Conservation (phyloP, 805 yeast species). For the Schwanniomyces yamadae region DNA sequence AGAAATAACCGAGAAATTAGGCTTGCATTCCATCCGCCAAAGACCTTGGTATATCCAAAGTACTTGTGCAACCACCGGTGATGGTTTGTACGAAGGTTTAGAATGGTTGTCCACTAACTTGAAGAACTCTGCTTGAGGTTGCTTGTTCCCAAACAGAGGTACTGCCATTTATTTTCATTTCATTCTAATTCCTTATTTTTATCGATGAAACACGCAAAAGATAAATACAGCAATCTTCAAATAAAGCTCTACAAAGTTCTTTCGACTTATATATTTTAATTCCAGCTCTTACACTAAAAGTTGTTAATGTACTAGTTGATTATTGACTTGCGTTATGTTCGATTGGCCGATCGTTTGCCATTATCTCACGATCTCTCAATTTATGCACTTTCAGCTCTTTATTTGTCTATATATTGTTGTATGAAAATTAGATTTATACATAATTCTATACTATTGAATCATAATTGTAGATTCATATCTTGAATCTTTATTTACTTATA, state of each 20-base stretch:
- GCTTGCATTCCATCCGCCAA: constrained; percentile 95
- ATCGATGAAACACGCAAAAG: constrained; percentile 3
- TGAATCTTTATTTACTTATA: too few relatives aligned
- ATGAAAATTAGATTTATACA: constrained; percentile 1
- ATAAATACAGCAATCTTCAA: constrained; percentile 2
- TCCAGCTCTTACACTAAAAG: too few relatives aligned
- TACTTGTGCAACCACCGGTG: constrained; percentile 99
- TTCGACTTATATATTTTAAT: constrained; percentile 1
- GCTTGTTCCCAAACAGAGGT: background rate
- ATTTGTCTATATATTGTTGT: constrained; percentile 3
- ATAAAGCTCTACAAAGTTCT: constrained; percentile 2
- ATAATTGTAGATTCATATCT: too few relatives aligned
- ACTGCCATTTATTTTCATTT: constrained; percentile 2
- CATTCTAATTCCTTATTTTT: constrained; percentile 4
- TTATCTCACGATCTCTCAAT: too few relatives aligned
- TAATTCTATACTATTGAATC: background rate
- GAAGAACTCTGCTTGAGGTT: constrained; percentile 46
- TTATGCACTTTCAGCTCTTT: too few relatives aligned
- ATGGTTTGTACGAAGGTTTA: constrained; percentile 96
- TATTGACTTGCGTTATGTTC: too few relatives aligned
- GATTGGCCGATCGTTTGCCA: too few relatives aligned
- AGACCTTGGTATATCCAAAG: constrained; percentile 99
- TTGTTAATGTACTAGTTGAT: too few relatives aligned
- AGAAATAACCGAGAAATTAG: constrained; percentile 95
- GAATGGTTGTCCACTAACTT: constrained; percentile 94